phyloP scores from a whole-genome alignment of 1,139 yeast species.

The Suhomyces guaymorum region DNA sequence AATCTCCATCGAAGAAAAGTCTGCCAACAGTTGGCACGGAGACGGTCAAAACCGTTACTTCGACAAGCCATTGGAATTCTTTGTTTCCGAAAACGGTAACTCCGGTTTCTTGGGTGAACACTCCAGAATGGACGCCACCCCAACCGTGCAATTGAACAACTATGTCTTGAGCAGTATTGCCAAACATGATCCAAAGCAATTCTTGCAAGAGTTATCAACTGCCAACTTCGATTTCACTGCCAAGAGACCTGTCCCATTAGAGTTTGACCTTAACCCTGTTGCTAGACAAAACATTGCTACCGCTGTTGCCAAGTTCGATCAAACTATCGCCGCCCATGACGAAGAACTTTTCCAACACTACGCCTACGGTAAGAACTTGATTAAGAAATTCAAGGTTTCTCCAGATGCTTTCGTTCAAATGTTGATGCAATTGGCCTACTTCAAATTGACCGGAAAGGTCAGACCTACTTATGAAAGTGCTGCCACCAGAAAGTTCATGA shows the following conservation, averaged over 20 bases:
- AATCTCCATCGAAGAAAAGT: constrained; percentile 78
- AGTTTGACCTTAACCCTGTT: constrained; percentile 53
- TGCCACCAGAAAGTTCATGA: constrained; percentile 83
- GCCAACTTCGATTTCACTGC: constrained; percentile 16
- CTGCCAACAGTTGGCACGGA: constrained; percentile 92
- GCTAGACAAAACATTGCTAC: constrained; percentile 52
- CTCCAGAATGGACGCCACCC: constrained; percentile 98
- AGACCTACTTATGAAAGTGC: constrained; percentile 97
- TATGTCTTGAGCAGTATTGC: constrained; percentile 60
- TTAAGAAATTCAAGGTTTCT: constrained; percentile 66
- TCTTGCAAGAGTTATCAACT: constrained; percentile 28
- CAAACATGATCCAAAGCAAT: constrained; percentile 42
- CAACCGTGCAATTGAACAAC: constrained; percentile 87
- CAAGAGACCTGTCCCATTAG: constrained; percentile 26
- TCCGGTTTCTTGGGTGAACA: constrained; percentile 97
- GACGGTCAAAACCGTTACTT: constrained; percentile 87
- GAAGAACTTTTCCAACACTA: constrained; percentile 68
- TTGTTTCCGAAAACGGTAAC: constrained; percentile 78
- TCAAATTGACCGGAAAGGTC: constrained; percentile 74
- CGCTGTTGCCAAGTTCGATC: constrained; percentile 58
- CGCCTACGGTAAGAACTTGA: constrained; percentile 70
- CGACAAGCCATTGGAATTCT: constrained; percentile 89
- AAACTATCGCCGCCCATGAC: constrained; percentile 55
- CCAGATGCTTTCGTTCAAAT: constrained; percentile 81
- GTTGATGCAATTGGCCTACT: constrained; percentile 75